Evolutionary conservation across 2,329 filamentous ascomycete species (phyloP), one percentile per base, ranked within the genome.

Genomic region (Cryphonectria nitschkei): DNA sequence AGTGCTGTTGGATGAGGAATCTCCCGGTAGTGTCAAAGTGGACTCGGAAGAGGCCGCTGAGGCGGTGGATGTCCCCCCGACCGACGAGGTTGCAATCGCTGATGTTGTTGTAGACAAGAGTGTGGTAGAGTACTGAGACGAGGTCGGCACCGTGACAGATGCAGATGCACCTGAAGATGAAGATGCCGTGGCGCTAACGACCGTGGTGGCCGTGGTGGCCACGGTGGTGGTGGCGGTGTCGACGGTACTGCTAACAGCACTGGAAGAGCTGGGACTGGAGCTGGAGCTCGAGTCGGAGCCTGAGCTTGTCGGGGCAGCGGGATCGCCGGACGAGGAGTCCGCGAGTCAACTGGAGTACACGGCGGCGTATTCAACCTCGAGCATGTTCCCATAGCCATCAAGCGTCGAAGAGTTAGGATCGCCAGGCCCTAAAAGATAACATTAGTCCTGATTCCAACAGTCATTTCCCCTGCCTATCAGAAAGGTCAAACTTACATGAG

Each of bases 401-500:
- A 68, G 19, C 2, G 75, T 78, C 29, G 64, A 61, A n/a, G 37
- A 41, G 73, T 85, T 85, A 3, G 87, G 86, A 19, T 78, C 37
- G 3, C 86, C 86, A 60, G 86, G 86, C 85, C 67, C 67, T 68
- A 22, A 1, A 29, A n/a, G n/a, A 73, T 56, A 58, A 58, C 0
- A 34, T 66, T 19, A 68, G 13, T 50, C 7, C 1, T 26, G 37
- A 75, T 32, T 75, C 70, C 70, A 41, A 72, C 60, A 6, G 16
- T 16, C 46, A 5, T 46, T 65, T 37, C 19, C 22, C 16, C 5
- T 63, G 1, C 8, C 9, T 9, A 39, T 13, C 37, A 8, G 9
- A 50, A 65, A 56, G 50, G 5, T 72, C n/a, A 60, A 70, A 82
- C 85, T 77, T 80, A 85, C 86, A 74, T 50, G 46, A 84, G 85